phyloP scores from a whole-genome alignment of 768 basidiomycete genomes.

The Multifurca ochricompacta region DNA sequence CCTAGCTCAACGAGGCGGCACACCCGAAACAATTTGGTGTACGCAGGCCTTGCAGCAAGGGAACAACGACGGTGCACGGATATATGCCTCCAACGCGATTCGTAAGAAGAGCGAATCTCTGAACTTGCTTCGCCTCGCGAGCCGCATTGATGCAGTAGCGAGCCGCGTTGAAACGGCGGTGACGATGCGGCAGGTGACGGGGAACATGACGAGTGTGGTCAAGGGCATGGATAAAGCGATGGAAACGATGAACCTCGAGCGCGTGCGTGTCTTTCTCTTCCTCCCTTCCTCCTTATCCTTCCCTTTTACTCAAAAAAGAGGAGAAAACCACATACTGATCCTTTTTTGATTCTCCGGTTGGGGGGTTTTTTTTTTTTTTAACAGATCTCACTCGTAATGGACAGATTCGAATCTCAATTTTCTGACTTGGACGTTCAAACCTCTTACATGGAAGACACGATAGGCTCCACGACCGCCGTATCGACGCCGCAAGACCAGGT shows the following conservation, averaged over 20 bases:
- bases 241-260: constrained; percentile 98
- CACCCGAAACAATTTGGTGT: background rate
- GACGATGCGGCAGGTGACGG: constrained; percentile 94
- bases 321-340: too few species aligned
- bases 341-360: too few species aligned
- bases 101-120: constrained; percentile 94
- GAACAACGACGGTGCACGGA: constrained; percentile 93
- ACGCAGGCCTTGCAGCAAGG: constrained; percentile 89
- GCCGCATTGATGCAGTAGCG: constrained; percentile 93
- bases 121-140: constrained; percentile 83
- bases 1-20: background rate
- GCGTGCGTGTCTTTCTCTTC: constrained; percentile 44
- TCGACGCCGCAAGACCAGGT: constrained; percentile 97
- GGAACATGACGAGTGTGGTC: constrained; percentile 94
- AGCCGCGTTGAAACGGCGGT: constrained; percentile 97
- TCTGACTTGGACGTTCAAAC: constrained; percentile 97
- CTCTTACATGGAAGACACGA: constrained; percentile 95
- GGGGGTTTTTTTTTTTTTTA: background rate
- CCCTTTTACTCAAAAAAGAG: background rate
- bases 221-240: constrained; percentile 98
- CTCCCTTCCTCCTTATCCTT: background rate
- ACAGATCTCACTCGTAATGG: constrained; percentile 97
- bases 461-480: constrained; percentile 86
- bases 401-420: constrained; percentile 97
- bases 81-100: constrained; percentile 97